Evolutionary conservation across 129 eudicot genomes (phyloP).

Genomic region (Dittrichia graveolens): DNA sequence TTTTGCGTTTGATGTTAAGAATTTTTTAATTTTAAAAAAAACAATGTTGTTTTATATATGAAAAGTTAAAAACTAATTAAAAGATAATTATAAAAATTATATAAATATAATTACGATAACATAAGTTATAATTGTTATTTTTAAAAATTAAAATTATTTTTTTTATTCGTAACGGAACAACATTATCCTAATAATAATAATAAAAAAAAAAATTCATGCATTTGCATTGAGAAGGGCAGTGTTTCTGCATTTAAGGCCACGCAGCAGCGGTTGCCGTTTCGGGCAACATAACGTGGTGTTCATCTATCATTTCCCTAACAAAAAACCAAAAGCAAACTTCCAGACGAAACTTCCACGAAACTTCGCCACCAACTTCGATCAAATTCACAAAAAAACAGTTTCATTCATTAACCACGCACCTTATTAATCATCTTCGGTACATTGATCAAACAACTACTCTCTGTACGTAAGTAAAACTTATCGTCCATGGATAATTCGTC

Average conservation of each 20-base stretch:
- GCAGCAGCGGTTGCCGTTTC: constrained; percentile 39
- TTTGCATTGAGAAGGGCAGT: not conserved
- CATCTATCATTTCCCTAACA: constrained; percentile 14
- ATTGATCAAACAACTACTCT: not conserved
- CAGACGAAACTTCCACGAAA: constrained; percentile 41
- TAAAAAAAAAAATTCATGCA: constrained; percentile 19
- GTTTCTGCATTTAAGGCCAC: constrained; percentile 33
- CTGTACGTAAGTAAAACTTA: not conserved
- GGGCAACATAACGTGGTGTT: constrained; percentile 26
- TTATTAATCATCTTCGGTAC: not conserved
- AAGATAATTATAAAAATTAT: no score
- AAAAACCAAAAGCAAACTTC: constrained; percentile 12
- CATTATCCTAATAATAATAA: no score
- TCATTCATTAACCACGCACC: not conserved
- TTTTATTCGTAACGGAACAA: no score
- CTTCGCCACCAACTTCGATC: constrained; percentile 13
- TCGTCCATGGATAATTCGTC: constrained; percentile 31
- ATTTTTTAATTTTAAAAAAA: no score
- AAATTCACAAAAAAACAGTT: not conserved
- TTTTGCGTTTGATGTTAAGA: no score
- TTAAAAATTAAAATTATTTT: no score
- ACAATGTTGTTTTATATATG: no score
- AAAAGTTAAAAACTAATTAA: no score
- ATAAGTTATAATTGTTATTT: no score
- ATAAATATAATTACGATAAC: no score